Conservation (phyloP, 2,329 filamentous ascomycete species). For the Nemania sp. region DNA sequence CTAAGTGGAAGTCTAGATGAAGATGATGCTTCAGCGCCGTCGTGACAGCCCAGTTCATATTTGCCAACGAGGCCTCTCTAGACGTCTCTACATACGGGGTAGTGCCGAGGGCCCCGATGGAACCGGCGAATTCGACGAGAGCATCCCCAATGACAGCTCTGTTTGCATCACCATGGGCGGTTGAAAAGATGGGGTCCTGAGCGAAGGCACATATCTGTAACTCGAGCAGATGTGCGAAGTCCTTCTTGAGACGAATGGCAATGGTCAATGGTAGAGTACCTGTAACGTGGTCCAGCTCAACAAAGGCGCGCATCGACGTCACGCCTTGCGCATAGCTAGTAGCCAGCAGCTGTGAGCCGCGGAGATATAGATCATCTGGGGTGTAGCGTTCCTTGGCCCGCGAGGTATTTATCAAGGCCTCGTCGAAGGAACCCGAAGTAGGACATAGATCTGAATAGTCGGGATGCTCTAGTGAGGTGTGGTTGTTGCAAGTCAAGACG, state of each 20-base stretch:
- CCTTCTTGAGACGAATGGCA: slow-evolving; percentile 66
- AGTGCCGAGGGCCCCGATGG: slow-evolving; percentile 72
- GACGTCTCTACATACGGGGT: slow-evolving; percentile 77
- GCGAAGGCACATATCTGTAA: slow-evolving; percentile 79
- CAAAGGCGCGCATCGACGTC: slow-evolving; percentile 76
- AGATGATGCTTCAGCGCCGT: slow-evolving; percentile 62
- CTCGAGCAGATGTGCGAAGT: slow-evolving; percentile 64
- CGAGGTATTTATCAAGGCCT: slow-evolving; percentile 66
- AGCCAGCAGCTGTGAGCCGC: slow-evolving; percentile 73
- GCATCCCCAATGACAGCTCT: slow-evolving; percentile 58
- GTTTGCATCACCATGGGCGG: slow-evolving; percentile 62
- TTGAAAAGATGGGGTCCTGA: slow-evolving; percentile 75
- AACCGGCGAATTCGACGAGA: slow-evolving; percentile 46
- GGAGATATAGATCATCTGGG: slow-evolving; percentile 69
- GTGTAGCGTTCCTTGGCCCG: slow-evolving; percentile 74
- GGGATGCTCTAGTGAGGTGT: slow-evolving; percentile 53
- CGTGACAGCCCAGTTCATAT: slow-evolving; percentile 72
- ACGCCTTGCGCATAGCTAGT: slow-evolving; percentile 74
- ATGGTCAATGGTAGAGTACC: slow-evolving; percentile 58
- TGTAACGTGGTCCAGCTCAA: slow-evolving; percentile 76
- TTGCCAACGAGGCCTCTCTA: slow-evolving; percentile 60
- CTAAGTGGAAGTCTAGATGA: slow-evolving; percentile 78
- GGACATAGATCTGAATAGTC: slow-evolving; percentile 72
- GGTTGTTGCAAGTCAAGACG: slow-evolving; percentile 59
- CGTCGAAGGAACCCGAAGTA: slow-evolving; percentile 70